A percentile compares a stretch with the other conserved stretches of the same genome.
Conservation (phyloP, 2,329 filamentous ascomycete genomes). For the Pseudocercospora vitis region DNA sequence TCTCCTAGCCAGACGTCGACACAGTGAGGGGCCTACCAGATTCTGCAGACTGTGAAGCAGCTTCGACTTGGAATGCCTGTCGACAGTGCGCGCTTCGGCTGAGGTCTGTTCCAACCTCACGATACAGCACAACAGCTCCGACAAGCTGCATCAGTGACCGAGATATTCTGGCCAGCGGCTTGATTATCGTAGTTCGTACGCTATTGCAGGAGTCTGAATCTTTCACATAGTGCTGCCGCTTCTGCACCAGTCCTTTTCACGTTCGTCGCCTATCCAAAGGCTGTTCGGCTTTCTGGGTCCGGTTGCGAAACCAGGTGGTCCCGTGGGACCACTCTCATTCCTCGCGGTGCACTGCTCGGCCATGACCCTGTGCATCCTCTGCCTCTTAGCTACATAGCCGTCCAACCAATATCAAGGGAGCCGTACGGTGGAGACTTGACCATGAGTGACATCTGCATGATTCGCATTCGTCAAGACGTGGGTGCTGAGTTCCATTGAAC, state of each 20-base stretch:
- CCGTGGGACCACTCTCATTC: background rate
- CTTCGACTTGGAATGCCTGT: background rate
- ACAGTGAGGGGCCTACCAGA: background rate
- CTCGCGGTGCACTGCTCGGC: background rate
- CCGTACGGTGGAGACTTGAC: too few species aligned
- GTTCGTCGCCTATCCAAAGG: background rate
- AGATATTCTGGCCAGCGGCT: background rate
- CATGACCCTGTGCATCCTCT: too few species aligned
- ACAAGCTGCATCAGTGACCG: background rate
- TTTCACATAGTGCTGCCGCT: background rate
- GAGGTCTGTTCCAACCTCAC: constrained; percentile 1
- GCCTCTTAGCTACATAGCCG: too few species aligned
- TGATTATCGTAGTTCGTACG: too few species aligned
- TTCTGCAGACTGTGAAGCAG: background rate
- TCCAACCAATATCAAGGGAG: too few species aligned
- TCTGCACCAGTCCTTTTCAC: background rate
- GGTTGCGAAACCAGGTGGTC: background rate
- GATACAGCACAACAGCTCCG: background rate
- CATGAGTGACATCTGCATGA: too few species aligned
- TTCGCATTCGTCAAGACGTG: too few species aligned
- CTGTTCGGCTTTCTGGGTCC: background rate
- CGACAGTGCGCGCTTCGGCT: background rate
- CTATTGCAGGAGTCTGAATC: too few species aligned
- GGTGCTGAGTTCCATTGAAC: too few species aligned
- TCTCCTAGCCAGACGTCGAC: background rate